phyloP scores from a whole-genome alignment of 2,329 filamentous ascomycete genomes.

The Monosporascus sp. region DNA sequence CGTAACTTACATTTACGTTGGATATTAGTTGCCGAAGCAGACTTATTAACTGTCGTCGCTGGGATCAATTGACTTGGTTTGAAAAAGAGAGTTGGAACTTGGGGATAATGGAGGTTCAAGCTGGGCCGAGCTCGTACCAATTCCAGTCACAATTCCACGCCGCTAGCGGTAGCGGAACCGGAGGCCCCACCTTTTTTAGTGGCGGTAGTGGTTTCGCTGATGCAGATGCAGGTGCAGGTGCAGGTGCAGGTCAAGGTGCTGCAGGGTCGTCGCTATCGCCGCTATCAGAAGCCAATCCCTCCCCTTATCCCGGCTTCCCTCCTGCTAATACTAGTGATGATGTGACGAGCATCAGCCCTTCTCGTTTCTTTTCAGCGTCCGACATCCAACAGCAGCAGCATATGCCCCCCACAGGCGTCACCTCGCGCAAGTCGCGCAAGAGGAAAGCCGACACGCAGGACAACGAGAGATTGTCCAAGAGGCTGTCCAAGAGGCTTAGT shows the following conservation, averaged over 20 bases:
- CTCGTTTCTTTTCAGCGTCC: too few relatives aligned
- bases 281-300: not conserved
- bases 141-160: not conserved
- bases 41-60: too few relatives aligned
- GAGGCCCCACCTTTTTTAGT: not conserved
- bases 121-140: conserved; percentile 12
- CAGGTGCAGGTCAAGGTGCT: too few relatives aligned
- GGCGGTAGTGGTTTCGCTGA: too few relatives aligned
- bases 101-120: conserved; percentile 18
- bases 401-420: conserved; percentile 7
- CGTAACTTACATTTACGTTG: too few relatives aligned
- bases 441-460: conserved; percentile 55
- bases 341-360: too few relatives aligned
- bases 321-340: too few relatives aligned
- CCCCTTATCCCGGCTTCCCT: too few relatives aligned
- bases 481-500: conserved; percentile 78
- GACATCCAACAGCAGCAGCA: not conserved
- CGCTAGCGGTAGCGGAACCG: not conserved
- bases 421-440: conserved; percentile 39
- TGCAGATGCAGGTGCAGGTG: too few relatives aligned
- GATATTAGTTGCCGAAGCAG: too few relatives aligned
- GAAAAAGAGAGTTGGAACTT: too few relatives aligned
- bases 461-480: conserved; percentile 75
- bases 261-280: conserved; percentile 2
- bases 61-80: too few relatives aligned